Percentiles rank a stretch among this genome's conserved stretches.
These are phyloP conservation scores for grape (Vitis vinifera) DNA, from an alignment of 164 flowering plant genomes.

Conservation along the genomic window DNA sequence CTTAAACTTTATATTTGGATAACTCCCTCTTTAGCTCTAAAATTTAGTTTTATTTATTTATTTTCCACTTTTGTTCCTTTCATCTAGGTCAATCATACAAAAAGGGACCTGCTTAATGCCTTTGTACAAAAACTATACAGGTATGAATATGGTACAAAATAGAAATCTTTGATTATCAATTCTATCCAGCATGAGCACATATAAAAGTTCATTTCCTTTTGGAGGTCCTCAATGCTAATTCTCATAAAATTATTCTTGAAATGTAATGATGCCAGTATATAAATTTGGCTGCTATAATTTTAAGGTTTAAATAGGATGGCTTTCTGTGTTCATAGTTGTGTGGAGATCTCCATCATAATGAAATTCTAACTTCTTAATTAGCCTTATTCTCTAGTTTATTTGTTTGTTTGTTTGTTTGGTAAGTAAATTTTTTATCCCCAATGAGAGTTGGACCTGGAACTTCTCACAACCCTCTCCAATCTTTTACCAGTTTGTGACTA, in stretches of 20 bases:
- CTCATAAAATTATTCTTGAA: not conserved
- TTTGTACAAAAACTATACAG: constrained; percentile 48
- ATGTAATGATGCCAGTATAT: not conserved
- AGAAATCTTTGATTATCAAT: not conserved
- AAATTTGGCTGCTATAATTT: not conserved
- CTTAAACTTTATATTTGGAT: not conserved
- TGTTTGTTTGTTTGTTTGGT: no score
- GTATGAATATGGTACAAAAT: constrained; percentile 15
- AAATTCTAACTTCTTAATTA: not conserved
- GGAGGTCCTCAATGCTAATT: not conserved
- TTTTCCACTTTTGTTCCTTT: not conserved
- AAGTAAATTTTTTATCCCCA: no score
- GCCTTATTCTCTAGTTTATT: no score
- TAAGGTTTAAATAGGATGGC: not conserved
- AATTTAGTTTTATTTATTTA: not conserved
- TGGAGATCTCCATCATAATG: not conserved
- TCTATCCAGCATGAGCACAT: not conserved
- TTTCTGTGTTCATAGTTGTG: no score
- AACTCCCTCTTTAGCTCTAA: not conserved
- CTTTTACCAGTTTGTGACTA: not conserved
- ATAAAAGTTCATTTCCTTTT: not conserved
- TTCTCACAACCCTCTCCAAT: no score
- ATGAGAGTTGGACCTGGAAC: no score
- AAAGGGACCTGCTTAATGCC: constrained; percentile 39
- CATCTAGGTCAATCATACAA: constrained; percentile 45